A percentile compares a stretch with the other conserved stretches of the same genome.
Conservation (phyloP, 306 rosid genomes). For the Phaseolus lunatus region DNA sequence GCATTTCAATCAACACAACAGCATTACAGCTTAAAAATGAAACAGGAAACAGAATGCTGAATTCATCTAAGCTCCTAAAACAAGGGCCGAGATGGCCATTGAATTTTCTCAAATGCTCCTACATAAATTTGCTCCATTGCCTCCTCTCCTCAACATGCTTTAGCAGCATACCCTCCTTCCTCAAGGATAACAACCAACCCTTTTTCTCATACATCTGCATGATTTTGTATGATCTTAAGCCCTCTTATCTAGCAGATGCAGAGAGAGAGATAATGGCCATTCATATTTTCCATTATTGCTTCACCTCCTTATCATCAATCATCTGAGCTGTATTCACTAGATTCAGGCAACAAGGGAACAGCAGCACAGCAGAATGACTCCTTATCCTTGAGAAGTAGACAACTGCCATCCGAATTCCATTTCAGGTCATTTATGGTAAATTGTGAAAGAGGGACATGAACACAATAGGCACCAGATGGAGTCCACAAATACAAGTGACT, state of each 20-base stretch:
- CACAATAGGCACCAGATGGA: conserved; percentile 88
- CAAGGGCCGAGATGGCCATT: conserved; percentile 42
- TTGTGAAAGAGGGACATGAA: conserved; percentile 72
- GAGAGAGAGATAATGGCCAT: neutral
- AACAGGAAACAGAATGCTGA: conserved; percentile 25
- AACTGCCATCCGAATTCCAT: conserved; percentile 97
- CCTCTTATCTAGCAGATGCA: conserved; percentile 32
- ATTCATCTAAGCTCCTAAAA: conserved; percentile 29
- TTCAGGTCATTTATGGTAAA: conserved; percentile 74
- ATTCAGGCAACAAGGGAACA: conserved; percentile 70
- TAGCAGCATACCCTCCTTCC: conserved; percentile 12
- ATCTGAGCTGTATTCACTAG: conserved; percentile 89
- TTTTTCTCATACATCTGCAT: neutral
- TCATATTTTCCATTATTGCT: conserved; percentile 43
- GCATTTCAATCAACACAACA: neutral
- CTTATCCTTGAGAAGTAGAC: conserved; percentile 90
- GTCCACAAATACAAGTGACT: conserved; percentile 96
- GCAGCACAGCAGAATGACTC: conserved; percentile 93
- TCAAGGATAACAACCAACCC: neutral
- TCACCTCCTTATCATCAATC: conserved; percentile 50
- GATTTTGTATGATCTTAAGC: conserved; percentile 29
- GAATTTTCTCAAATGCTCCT: conserved; percentile 35
- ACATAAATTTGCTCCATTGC: conserved; percentile 13
- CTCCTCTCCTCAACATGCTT: conserved; percentile 28
- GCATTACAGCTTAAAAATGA: conserved; percentile 17